phyloP scores from a whole-genome alignment of 805 yeast species.

The Saccharomycopsis javanensis region DNA sequence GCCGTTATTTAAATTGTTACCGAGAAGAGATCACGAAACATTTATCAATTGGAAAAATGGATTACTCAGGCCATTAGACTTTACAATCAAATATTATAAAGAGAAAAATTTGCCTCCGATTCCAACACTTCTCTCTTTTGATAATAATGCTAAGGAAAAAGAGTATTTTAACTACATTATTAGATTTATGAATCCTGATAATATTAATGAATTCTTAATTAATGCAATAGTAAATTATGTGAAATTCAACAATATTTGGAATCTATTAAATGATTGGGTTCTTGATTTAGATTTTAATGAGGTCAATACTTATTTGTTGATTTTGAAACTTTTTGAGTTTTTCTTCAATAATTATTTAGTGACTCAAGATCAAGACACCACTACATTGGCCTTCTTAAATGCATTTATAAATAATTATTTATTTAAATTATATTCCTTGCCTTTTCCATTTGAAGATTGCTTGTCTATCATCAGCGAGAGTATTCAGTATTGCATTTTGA shows the following conservation, averaged over 20 bases:
- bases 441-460: constrained; percentile 8
- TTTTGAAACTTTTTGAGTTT: constrained; percentile 12
- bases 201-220: constrained; percentile 9
- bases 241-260: constrained; percentile 14
- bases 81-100: constrained; percentile 2
- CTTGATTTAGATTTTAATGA: background rate
- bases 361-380: constrained; percentile 9
- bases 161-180: constrained; percentile 8
- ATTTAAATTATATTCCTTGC: constrained; percentile 12
- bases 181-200: constrained; percentile 4
- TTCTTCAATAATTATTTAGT: constrained; percentile 17
- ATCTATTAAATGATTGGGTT: constrained; percentile 14
- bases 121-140: constrained; percentile 11
- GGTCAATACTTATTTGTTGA: constrained; percentile 7
- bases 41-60: constrained; percentile 11
- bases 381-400: constrained; percentile 11
- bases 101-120: background rate
- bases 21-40: background rate
- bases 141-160: background rate
- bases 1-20: constrained; percentile 3
- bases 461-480: constrained; percentile 16
- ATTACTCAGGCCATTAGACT: constrained; percentile 9
- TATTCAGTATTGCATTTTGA: constrained; percentile 12
- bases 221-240: constrained; percentile 12
- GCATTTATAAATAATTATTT: constrained; percentile 7